Evolutionary conservation across 371 early-diverging fungal species (phyloP).

Genomic region (Haplosporangium sp.): DNA sequence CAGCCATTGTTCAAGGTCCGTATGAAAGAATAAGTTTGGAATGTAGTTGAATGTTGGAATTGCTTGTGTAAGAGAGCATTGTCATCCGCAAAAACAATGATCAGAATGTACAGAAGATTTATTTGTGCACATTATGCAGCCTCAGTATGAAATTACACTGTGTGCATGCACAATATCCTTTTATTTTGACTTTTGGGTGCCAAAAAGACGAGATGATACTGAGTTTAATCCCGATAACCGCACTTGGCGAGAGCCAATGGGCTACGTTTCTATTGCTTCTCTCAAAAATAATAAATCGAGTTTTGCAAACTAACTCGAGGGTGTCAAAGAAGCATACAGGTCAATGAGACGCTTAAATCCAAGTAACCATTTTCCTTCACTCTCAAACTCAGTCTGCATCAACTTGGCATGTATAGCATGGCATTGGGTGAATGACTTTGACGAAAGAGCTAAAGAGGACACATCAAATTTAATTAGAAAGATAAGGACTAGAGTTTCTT

Average conservation of each 20-base stretch:
- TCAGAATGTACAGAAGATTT: too few relatives aligned
- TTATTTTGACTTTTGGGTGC: too few relatives aligned
- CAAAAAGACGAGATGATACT: too few relatives aligned
- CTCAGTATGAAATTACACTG: too few relatives aligned
- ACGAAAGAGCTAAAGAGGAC: conserved; percentile 33
- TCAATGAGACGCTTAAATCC: conserved; percentile 76
- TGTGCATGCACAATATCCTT: too few relatives aligned
- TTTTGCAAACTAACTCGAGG: conserved; percentile 5
- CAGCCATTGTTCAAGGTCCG: not conserved
- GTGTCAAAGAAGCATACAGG: conserved; percentile 38
- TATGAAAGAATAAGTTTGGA: not conserved
- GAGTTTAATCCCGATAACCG: too few relatives aligned
- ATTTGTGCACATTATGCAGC: too few relatives aligned
- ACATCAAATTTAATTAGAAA: not conserved
- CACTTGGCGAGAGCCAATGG: too few relatives aligned
- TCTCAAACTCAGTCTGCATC: conserved; percentile 73
- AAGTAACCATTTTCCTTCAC: conserved; percentile 73
- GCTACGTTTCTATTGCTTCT: too few relatives aligned
- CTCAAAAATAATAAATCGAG: too few relatives aligned
- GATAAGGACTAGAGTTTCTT: not conserved
- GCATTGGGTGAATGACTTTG: conserved; percentile 58
- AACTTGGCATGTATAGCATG: conserved; percentile 68
- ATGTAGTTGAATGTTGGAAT: not conserved
- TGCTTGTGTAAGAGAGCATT: not conserved
- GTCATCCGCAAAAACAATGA: not conserved